Evolutionary conservation across 1,139 yeast genomes (phyloP).

Genomic region (Candida freyschussii): DNA sequence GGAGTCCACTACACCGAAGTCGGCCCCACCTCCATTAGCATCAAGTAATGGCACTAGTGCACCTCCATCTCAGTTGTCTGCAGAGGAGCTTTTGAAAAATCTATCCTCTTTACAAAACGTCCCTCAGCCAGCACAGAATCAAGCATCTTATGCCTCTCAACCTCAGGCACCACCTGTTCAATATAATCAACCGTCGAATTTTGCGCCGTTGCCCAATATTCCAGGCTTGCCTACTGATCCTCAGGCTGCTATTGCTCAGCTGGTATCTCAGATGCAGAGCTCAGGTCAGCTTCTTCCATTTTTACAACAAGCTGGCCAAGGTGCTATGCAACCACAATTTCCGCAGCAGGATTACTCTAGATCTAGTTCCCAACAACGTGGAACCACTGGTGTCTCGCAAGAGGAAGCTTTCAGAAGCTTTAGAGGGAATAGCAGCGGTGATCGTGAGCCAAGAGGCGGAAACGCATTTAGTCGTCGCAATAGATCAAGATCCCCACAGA

Average conservation of each 20-base stretch:
- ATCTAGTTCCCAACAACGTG: conserved; percentile 8
- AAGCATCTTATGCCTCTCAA: conserved; percentile 8
- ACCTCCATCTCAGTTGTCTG: conserved; percentile 23
- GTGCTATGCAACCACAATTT: conserved; percentile 11
- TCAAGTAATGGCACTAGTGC: conserved; percentile 23
- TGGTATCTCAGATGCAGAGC: conserved; percentile 34
- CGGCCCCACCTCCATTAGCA: conserved; percentile 20
- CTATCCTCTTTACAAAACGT: conserved; percentile 45
- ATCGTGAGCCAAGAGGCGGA: conserved; percentile 13
- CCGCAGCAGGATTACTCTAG: conserved; percentile 9
- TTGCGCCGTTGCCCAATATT: conserved; percentile 10
- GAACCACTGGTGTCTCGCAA: conserved; percentile 15
- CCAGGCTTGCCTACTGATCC: conserved; percentile 28
- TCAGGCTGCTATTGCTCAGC: conserved; percentile 41
- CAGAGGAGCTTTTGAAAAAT: conserved; percentile 60
- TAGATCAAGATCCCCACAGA: conserved; percentile 27
- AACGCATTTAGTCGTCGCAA: conserved; percentile 26
- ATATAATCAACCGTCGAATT: conserved; percentile 1
- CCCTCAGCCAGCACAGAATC: conserved; percentile 19
- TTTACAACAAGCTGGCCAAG: conserved; percentile 19
- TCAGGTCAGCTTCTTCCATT: conserved; percentile 26
- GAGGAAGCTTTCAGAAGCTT: conserved; percentile 25
- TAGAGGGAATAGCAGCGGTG: conserved; percentile 22
- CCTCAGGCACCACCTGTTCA: conserved; percentile 7
- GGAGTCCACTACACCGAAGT: conserved; percentile 34